A percentile compares a stretch with the other conserved stretches of the same genome.
These are phyloP conservation scores for Tolypocladium sp. DNA, from an alignment of 2,329 filamentous ascomycete species.

Conservation along the genomic window DNA sequence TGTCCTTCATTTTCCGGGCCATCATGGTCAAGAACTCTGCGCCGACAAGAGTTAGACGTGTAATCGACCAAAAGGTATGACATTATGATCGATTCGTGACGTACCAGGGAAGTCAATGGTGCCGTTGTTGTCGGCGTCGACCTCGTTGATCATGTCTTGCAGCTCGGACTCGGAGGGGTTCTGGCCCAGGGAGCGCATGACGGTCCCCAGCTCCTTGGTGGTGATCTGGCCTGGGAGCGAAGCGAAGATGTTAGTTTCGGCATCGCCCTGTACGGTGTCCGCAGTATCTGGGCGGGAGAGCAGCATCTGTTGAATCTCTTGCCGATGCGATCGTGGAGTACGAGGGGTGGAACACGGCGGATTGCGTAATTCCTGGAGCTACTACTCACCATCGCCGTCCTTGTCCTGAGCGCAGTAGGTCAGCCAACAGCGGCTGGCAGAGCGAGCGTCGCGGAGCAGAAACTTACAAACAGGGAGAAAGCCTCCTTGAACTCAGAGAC, in stretches of 20 bases:
- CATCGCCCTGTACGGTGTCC: background rate
- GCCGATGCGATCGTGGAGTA: background rate
- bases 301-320: background rate
- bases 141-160: conserved; percentile 92
- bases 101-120: conserved; percentile 86
- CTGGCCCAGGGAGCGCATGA: conserved; percentile 84
- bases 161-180: conserved; percentile 85
- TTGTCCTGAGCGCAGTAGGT: conserved; percentile 55
- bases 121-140: conserved; percentile 86
- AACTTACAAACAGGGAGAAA: conserved; percentile 97
- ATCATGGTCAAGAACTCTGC: conserved; percentile 88
- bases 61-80: background rate
- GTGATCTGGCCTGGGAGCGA: conserved; percentile 67
- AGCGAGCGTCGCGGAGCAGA: background rate
- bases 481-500: conserved; percentile 99
- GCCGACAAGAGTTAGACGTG: background rate
- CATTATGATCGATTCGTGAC: conserved; percentile 13
- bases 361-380: conserved; percentile 1
- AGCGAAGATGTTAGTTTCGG: conserved; percentile 1
- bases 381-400: conserved; percentile 78
- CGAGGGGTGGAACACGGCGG: background rate
- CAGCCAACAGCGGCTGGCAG: background rate
- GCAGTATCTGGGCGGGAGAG: background rate
- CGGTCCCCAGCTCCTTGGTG: conserved; percentile 81
- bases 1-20: conserved; percentile 92